Base-by-base conservation (phyloP, 371 early-diverging fungal genomes). In the Rhizomucor miehei region DNA sequence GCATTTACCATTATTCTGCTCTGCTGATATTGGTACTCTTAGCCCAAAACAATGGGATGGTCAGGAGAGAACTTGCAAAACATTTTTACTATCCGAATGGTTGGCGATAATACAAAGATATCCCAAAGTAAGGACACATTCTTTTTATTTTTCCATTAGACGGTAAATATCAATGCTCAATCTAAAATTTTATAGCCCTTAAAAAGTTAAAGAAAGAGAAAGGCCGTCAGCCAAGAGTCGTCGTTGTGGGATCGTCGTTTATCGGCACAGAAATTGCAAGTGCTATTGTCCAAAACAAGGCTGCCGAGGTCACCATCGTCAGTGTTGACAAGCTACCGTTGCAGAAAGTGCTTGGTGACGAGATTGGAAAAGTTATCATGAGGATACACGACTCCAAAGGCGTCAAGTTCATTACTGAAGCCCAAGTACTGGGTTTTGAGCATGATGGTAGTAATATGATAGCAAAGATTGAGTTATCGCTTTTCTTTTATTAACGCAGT, bases 221-320 rank as follows among this genome's bases (percentile, higher is more conserved):
- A 8, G 73, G 59, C n/a, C 48, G 61, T n/a, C 64, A 72, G 54
- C 75, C 73, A 48, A 71, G 71, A 23, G 54, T 82, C 12, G 80
- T 75, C 19, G 65, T 82, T 50, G 69, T 80, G 34, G 83, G 83
- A 0, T 75, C 79, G 23, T 68, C 72, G 41, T 82, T 82, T 58
- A 80, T 82, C 58, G 81, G 83, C n/a, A 72, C 80, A 77, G 83
- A 82, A 59, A 56, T 73, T 10, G 80, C 79, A 19, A 41, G 69
- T 16, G 66, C 75, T 13, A 58, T 55, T n/a, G 37, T 23, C 36
- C 35, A 48, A 29, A 19, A 48, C n/a, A 71, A 77, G 54, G 64
- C 54, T 2, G 69, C 66, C 36, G 61, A 62, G 16, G 73, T 80
- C 14, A 71, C 79, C 14, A 76, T 82, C 11, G 57, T 80, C 54